These are phyloP conservation scores for Pseudognaphalium luteoalbum DNA, from an alignment of 129 eudicot genomes.

Conservation along the genomic window DNA sequence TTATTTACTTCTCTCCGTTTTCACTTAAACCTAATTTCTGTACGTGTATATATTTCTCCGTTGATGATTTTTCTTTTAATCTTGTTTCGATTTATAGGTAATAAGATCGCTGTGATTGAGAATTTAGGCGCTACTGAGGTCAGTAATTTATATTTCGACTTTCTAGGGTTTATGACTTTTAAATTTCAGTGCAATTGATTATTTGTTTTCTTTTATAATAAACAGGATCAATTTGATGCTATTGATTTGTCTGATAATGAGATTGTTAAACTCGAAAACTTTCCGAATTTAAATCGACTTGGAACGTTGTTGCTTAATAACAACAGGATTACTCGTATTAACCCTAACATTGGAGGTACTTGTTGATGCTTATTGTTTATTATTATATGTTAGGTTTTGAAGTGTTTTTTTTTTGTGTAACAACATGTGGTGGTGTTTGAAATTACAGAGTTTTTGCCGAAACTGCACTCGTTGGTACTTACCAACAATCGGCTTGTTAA, in stretches of 20 bases:
- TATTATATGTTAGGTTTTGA: not conserved
- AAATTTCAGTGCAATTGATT: not conserved
- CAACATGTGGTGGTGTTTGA: conserved; percentile 38
- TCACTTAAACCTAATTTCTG: conserved; percentile 7
- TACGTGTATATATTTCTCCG: not conserved
- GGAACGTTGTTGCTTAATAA: conserved; percentile 87
- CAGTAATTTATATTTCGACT: conserved; percentile 7
- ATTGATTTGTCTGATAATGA: conserved; percentile 96
- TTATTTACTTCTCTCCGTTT: not conserved
- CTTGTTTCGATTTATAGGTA: conserved; percentile 47
- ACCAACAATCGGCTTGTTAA: conserved; percentile 93
- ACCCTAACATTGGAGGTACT: conserved; percentile 85
- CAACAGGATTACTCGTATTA: conserved; percentile 92
- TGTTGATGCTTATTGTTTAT: not conserved
- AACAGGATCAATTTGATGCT: conserved; percentile 96
- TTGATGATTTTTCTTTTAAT: not conserved
- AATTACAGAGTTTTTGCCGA: conserved; percentile 92
- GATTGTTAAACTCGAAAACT: conserved; percentile 95
- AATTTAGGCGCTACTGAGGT: conserved; percentile 99
- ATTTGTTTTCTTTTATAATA: not conserved
- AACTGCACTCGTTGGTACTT: conserved; percentile 90
- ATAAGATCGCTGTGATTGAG: conserved; percentile 86
- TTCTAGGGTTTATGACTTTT: conserved; percentile 18
- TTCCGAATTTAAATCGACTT: conserved; percentile 76
- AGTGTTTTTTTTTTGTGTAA: conserved; percentile 2